A percentile compares a stretch with the other conserved stretches of the same genome.
These are phyloP conservation scores for Kwoniella dendrophila DNA, from an alignment of 768 basidiomycete species.

Conservation along the genomic window DNA sequence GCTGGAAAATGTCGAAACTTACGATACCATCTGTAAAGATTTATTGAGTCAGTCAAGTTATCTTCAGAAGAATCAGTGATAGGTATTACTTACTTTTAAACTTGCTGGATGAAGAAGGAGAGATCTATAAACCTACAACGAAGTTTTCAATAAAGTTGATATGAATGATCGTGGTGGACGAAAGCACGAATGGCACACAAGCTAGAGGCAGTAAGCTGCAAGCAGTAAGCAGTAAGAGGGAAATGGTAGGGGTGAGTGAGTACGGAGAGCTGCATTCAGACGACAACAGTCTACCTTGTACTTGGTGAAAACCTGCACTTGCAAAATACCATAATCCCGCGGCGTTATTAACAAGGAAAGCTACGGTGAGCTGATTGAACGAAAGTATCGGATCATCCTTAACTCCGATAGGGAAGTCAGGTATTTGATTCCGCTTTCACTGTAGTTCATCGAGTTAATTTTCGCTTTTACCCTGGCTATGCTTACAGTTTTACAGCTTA, in stretches of 20 bases:
- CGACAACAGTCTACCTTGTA: not conserved
- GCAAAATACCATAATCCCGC: constrained; percentile 17
- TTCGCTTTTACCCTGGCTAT: too few relatives aligned
- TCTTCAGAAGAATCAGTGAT: constrained; percentile 3
- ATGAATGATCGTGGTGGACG: not conserved
- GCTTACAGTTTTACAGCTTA: not conserved
- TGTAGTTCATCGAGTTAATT: too few relatives aligned
- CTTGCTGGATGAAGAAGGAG: constrained; percentile 31
- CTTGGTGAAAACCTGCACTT: not conserved
- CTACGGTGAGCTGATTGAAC: not conserved
- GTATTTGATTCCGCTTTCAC: constrained; percentile 13
- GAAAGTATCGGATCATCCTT: constrained; percentile 26
- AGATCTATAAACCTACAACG: not conserved
- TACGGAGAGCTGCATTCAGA: not conserved
- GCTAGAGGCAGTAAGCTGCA: constrained; percentile 7
- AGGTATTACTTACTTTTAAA: constrained; percentile 26
- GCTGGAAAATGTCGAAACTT: constrained; percentile 10
- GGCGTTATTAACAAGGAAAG: too few relatives aligned
- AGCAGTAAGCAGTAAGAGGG: not conserved
- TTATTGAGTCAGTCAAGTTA: constrained; percentile 9
- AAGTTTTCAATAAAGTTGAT: not conserved
- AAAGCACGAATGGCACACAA: not conserved
- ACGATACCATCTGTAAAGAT: constrained; percentile 36
- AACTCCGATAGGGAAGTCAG: constrained; percentile 10
- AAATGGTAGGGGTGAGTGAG: not conserved